Conservation (phyloP, 2,329 filamentous ascomycete genomes). For the Blumeria graminis region DNA sequence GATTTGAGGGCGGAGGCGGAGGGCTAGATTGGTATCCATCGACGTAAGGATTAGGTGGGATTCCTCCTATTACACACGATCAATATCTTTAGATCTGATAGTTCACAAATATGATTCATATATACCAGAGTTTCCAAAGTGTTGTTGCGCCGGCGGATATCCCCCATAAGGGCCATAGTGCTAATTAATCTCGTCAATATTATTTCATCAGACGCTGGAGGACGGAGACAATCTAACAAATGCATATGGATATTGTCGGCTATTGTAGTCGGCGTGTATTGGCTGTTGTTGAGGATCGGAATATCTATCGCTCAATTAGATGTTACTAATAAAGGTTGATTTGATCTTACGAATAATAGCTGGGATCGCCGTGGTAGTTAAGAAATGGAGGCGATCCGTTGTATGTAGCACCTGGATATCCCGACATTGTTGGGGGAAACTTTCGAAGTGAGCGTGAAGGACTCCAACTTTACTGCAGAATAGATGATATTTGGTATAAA, state of each 20-base stretch:
- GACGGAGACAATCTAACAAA: too few relatives aligned
- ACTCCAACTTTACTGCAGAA: too few relatives aligned
- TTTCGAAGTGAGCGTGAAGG: too few relatives aligned
- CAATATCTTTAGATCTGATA: background rate
- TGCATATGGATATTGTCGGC: background rate
- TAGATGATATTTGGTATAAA: too few relatives aligned
- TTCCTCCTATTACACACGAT: background rate
- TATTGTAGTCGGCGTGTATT: background rate
- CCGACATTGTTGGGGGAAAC: slow-evolving; percentile 26
- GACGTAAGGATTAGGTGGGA: slow-evolving; percentile 24
- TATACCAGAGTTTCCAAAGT: slow-evolving; percentile 14
- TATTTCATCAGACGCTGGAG: too few relatives aligned
- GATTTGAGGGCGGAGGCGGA: slow-evolving; percentile 40
- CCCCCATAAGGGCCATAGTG: background rate
- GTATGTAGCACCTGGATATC: slow-evolving; percentile 32
- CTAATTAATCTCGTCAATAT: background rate
- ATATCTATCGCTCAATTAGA: background rate
- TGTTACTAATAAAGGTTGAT: background rate
- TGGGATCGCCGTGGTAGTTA: slow-evolving; percentile 15
- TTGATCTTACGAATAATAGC: slow-evolving; percentile 25
- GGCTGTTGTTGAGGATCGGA: background rate
- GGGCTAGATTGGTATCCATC: slow-evolving; percentile 34
- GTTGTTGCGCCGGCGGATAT: slow-evolving; percentile 10
- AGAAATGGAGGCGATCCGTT: slow-evolving; percentile 19
- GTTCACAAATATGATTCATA: slow-evolving; percentile 1